A percentile compares a stretch with the other conserved stretches of the same genome.
Evolutionary conservation across 2,329 filamentous ascomycete species (phyloP).

Genomic region (Monosporascus sp.): DNA sequence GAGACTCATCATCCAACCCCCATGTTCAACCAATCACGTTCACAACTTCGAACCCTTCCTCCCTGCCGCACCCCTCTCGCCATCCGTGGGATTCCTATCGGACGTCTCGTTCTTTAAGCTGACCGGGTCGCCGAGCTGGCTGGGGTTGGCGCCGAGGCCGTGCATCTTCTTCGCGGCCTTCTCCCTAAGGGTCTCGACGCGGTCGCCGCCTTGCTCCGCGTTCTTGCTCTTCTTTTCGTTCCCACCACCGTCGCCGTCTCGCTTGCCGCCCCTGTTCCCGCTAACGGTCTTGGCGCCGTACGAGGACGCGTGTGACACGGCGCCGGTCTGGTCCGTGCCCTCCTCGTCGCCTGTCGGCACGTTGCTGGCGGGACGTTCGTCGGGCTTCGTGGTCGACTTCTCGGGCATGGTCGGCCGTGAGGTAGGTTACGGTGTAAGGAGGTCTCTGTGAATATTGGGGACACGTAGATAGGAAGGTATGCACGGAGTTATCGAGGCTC

Average conservation of each 20-base stretch:
- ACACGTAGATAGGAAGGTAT: too few species aligned
- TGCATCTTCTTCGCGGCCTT: constrained; percentile 15
- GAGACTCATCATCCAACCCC: too few species aligned
- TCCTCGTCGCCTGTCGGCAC: constrained; percentile 24
- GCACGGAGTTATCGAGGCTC: too few species aligned
- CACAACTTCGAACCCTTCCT: constrained; percentile 21
- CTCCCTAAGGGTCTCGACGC: constrained; percentile 12
- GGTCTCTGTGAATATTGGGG: too few species aligned
- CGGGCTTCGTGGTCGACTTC: constrained; percentile 22
- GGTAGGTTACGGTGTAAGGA: too few species aligned
- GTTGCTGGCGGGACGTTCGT: constrained; percentile 8
- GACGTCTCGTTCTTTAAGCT: constrained; percentile 18
- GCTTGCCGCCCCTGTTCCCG: neutral
- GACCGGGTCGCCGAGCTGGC: constrained; percentile 18
- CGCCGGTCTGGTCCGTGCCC: constrained; percentile 6
- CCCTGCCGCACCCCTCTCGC: constrained; percentile 14
- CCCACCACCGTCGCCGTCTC: neutral
- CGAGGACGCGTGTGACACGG: neutral
- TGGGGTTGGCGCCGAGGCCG: constrained; percentile 19
- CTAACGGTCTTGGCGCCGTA: neutral
- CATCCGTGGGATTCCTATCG: constrained; percentile 9
- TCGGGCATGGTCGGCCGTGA: constrained; percentile 15
- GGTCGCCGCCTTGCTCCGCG: neutral
- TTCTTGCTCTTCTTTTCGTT: neutral
- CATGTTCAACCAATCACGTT: neutral